Percentiles rank a stretch among this genome's conserved stretches.
Conservation (phyloP, 768 basidiomycete genomes). For the Suillus decipiens region DNA sequence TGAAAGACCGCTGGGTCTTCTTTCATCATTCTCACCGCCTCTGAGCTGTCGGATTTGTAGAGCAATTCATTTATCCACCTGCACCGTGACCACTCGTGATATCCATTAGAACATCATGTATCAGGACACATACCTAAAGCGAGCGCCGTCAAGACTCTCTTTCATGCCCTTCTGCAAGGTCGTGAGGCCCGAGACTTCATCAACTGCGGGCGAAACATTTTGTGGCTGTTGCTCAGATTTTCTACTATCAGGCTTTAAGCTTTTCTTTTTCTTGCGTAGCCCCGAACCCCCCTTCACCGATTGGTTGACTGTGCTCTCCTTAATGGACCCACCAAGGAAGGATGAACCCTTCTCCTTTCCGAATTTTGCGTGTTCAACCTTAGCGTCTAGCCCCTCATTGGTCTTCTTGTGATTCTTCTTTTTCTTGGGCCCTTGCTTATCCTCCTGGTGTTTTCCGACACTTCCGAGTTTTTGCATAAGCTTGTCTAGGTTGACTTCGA, state of each 20-base stretch:
- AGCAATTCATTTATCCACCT: slow-evolving; percentile 92
- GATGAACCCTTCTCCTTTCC: slow-evolving; percentile 5
- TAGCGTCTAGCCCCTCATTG: background rate
- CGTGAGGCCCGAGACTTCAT: slow-evolving; percentile 48
- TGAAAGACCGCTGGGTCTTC: slow-evolving; percentile 78
- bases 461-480: slow-evolving; percentile 50
- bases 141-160: slow-evolving; percentile 80
- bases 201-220: slow-evolving; percentile 16
- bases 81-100: slow-evolving; percentile 1
- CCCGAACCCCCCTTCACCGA: background rate
- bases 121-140: slow-evolving; percentile 63
- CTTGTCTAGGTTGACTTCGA: slow-evolving; percentile 60
- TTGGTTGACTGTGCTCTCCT: background rate
- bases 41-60: slow-evolving; percentile 81
- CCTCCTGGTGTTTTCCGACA: slow-evolving; percentile 18
- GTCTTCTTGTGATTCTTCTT: slow-evolving; percentile 13
- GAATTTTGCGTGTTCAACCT: slow-evolving; percentile 2
- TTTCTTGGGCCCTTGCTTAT: slow-evolving; percentile 21
- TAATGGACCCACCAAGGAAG: background rate
- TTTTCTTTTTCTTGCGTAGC: slow-evolving; percentile 21
- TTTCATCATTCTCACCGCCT: slow-evolving; percentile 81
- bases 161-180: slow-evolving; percentile 77
- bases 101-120: background rate
- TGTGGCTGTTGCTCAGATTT: slow-evolving; percentile 24
- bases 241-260: slow-evolving; percentile 15